These are phyloP conservation scores for Metschnikowia lunata DNA, from an alignment of 805 yeast genomes.

Conservation along the genomic window DNA sequence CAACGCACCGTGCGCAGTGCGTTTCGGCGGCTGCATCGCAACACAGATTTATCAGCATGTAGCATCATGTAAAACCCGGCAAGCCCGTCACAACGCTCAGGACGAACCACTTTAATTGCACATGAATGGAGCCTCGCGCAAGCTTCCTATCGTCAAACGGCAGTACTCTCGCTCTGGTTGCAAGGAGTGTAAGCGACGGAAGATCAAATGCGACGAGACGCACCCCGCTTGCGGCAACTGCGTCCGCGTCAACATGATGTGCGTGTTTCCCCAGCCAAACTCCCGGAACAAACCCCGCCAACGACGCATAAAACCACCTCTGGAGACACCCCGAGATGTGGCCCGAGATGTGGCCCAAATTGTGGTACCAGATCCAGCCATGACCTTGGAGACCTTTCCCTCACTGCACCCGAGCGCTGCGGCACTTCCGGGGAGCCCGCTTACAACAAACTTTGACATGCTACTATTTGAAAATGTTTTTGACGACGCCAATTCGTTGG, in stretches of 20 bases:
- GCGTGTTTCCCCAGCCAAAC: slow-evolving; percentile 13
- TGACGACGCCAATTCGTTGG: slow-evolving; percentile 18
- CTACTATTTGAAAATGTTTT: slow-evolving; percentile 16
- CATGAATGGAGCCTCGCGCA: slow-evolving; percentile 5
- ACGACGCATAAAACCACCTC: neutral
- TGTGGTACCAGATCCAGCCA: neutral
- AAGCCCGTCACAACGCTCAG: too few relatives aligned
- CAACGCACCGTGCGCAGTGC: too few relatives aligned
- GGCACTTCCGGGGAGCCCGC: neutral
- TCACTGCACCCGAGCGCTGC: neutral
- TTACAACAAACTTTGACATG: slow-evolving; percentile 10
- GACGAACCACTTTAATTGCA: too few relatives aligned
- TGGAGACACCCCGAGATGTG: neutral
- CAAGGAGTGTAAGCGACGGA: slow-evolving; percentile 20
- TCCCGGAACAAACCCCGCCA: slow-evolving; percentile 10
- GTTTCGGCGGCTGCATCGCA: too few relatives aligned
- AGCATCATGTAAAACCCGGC: too few relatives aligned
- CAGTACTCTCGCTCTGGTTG: slow-evolving; percentile 20
- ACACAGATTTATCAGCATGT: too few relatives aligned
- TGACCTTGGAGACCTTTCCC: neutral
- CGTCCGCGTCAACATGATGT: slow-evolving; percentile 9
- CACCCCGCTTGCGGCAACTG: slow-evolving; percentile 18
- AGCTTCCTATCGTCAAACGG: slow-evolving; percentile 12
- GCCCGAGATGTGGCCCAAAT: neutral
- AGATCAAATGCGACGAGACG: slow-evolving; percentile 18